phyloP scores from a whole-genome alignment of 2,329 filamentous ascomycete species.

The Verticillium tricorpus region DNA sequence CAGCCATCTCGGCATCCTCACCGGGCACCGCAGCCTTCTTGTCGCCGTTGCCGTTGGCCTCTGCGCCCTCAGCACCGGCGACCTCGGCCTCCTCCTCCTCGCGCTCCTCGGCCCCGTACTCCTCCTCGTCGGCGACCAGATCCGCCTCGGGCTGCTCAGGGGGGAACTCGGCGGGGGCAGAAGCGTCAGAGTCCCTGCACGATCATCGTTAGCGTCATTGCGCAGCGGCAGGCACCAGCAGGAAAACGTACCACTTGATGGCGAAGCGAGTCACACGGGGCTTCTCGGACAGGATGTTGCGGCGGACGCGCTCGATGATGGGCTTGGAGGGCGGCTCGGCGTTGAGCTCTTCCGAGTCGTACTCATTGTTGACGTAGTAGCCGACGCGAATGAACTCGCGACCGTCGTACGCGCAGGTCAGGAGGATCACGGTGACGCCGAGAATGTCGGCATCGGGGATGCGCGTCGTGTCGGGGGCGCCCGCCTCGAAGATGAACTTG shows the following conservation, averaged over 20 bases:
- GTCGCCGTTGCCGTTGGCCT: slow-evolving; percentile 44
- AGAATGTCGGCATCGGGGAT: slow-evolving; percentile 95
- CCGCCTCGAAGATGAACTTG: slow-evolving; percentile 97
- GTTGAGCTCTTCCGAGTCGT: slow-evolving; percentile 84
- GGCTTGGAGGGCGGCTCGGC: slow-evolving; percentile 89
- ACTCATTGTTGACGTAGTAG: slow-evolving; percentile 99
- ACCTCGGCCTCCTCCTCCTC: slow-evolving; percentile 64
- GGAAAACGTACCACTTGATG: slow-evolving; percentile 81
- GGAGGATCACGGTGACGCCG: slow-evolving; percentile 92
- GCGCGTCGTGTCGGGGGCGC: slow-evolving; percentile 81
- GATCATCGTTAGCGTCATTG: not conserved
- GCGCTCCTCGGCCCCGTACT: slow-evolving; percentile 87
- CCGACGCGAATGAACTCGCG: slow-evolving; percentile 97
- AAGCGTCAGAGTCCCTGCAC: slow-evolving; percentile 90
- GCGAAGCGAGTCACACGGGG: slow-evolving; percentile 94
- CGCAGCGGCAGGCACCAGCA: not conserved
- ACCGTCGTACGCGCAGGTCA: slow-evolving; percentile 94
- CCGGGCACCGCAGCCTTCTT: slow-evolving; percentile 32
- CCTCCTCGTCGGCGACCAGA: slow-evolving; percentile 74
- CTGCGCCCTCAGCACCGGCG: slow-evolving; percentile 45
- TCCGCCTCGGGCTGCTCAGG: slow-evolving; percentile 98
- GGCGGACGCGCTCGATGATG: slow-evolving; percentile 83
- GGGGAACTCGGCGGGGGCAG: slow-evolving; percentile 90
- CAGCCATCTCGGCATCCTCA: slow-evolving; percentile 74
- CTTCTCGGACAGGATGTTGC: slow-evolving; percentile 95